These are phyloP conservation scores for Taphrina sp. DNA, from an alignment of 1,139 yeast species.

Conservation along the genomic window DNA sequence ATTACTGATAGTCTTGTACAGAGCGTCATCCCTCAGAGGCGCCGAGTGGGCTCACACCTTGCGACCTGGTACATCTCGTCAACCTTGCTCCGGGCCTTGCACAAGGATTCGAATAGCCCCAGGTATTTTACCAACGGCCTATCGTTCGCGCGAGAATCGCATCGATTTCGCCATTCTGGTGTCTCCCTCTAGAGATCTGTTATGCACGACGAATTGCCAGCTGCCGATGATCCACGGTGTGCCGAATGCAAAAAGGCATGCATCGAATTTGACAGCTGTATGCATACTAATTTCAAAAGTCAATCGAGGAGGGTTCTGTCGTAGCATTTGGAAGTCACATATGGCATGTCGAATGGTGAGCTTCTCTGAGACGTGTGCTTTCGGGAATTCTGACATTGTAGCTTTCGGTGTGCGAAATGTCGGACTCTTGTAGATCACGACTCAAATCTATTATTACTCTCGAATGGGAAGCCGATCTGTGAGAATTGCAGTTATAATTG, in stretches of 20 bases:
- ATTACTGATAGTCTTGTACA: no score
- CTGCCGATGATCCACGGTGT: slow-evolving; percentile 17
- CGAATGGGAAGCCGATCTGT: slow-evolving; percentile 88
- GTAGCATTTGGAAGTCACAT: slow-evolving; percentile 36
- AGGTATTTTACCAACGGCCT: no score
- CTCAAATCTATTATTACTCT: slow-evolving; percentile 83
- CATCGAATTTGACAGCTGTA: no score
- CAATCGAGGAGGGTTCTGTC: slow-evolving; percentile 35
- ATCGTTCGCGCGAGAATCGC: no score
- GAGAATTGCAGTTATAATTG: slow-evolving; percentile 88
- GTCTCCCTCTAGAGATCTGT: no score
- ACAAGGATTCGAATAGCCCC: no score
- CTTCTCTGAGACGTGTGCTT: background rate
- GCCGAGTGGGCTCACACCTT: no score
- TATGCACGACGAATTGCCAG: slow-evolving; percentile 1
- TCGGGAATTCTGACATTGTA: background rate
- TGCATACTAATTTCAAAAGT: no score
- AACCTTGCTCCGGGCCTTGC: no score
- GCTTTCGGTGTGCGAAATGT: slow-evolving; percentile 82
- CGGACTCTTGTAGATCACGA: slow-evolving; percentile 74
- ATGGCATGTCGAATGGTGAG: slow-evolving; percentile 83
- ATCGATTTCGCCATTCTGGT: no score
- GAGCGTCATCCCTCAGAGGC: no score
- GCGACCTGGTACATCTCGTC: no score
- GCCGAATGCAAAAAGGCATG: slow-evolving; percentile 16